phyloP scores from a whole-genome alignment of 169 alveolate species.

The Eimeria acervulina region DNA sequence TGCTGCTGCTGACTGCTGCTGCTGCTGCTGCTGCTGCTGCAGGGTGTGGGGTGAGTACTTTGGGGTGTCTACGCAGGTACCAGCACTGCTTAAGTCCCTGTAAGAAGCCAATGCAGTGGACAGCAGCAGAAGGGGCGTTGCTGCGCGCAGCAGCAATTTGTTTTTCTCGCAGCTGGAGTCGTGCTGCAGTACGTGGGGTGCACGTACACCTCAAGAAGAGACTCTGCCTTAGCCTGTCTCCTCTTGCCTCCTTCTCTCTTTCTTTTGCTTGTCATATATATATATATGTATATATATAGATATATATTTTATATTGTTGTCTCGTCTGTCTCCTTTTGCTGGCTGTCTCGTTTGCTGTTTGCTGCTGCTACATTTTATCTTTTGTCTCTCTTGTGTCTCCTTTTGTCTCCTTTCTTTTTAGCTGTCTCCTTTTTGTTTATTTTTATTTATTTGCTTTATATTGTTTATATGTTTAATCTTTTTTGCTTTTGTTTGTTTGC shows the following conservation, averaged over 20 bases:
- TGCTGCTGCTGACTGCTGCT: not conserved
- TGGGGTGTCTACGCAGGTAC: not conserved
- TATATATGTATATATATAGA: too few species aligned
- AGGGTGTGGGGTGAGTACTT: not conserved
- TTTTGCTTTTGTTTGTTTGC: not conserved
- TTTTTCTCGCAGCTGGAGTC: conserved; percentile 26
- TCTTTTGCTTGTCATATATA: too few species aligned
- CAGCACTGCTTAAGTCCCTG: conserved; percentile 43
- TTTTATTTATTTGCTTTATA: not conserved
- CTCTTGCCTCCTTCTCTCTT: not conserved
- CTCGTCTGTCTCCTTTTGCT: too few species aligned
- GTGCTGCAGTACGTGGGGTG: conserved; percentile 39
- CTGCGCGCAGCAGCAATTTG: conserved; percentile 67
- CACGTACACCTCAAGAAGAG: not conserved
- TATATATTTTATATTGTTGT: not conserved
- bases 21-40: conserved; percentile 52
- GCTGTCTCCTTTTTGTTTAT: not conserved
- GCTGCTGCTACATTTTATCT: too few species aligned
- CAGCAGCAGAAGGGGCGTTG: conserved; percentile 58
- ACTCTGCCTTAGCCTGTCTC: not conserved
- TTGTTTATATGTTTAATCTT: not conserved
- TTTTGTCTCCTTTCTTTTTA: not conserved
- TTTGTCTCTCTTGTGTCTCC: not conserved
- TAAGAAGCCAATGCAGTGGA: conserved; percentile 70
- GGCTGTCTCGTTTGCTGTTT: too few species aligned